Evolutionary conservation across 2,329 filamentous ascomycete genomes (phyloP).

Genomic region (Colletotrichum viniferum): DNA sequence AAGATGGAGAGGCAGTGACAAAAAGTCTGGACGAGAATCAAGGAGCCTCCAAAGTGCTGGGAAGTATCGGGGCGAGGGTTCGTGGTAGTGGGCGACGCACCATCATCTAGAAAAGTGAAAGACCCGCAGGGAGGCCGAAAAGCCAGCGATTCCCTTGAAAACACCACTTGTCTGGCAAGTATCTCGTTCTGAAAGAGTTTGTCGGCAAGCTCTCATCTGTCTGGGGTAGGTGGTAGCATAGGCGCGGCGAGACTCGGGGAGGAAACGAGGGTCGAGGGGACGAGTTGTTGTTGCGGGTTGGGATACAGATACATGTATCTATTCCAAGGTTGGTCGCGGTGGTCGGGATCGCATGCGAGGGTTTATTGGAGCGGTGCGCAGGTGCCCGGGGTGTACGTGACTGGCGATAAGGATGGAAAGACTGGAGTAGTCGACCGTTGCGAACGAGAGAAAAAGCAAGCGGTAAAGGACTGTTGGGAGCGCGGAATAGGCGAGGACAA

Average conservation of each 20-base stretch:
- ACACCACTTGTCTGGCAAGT: slow-evolving; percentile 13
- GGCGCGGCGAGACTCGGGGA: slow-evolving; percentile 4
- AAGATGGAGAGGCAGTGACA: not conserved
- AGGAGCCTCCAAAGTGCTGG: not conserved
- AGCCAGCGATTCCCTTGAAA: slow-evolving; percentile 32
- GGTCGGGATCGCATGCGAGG: slow-evolving; percentile 8
- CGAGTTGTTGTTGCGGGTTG: not conserved
- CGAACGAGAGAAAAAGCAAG: slow-evolving; percentile 10
- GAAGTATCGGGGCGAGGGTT: not conserved
- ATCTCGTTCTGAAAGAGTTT: slow-evolving; percentile 14
- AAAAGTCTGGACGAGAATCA: not conserved
- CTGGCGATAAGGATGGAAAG: slow-evolving; percentile 3
- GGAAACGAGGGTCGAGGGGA: not conserved
- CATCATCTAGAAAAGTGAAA: slow-evolving; percentile 51
- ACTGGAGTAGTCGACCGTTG: slow-evolving; percentile 16
- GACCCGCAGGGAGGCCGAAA: slow-evolving; percentile 41
- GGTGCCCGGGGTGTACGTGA: not conserved
- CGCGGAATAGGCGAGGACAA: slow-evolving; percentile 4
- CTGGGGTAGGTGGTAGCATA: slow-evolving; percentile 6
- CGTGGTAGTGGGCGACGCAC: slow-evolving; percentile 37
- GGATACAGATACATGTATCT: slow-evolving; percentile 1
- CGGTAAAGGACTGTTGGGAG: slow-evolving; percentile 11
- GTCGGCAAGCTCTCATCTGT: slow-evolving; percentile 20
- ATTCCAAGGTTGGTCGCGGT: slow-evolving; percentile 3
- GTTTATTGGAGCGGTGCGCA: slow-evolving; percentile 4